Evolutionary conservation across 495 filamentous ascomycete species (phyloP).

Genomic region (Lasiosphaeria miniovina): DNA sequence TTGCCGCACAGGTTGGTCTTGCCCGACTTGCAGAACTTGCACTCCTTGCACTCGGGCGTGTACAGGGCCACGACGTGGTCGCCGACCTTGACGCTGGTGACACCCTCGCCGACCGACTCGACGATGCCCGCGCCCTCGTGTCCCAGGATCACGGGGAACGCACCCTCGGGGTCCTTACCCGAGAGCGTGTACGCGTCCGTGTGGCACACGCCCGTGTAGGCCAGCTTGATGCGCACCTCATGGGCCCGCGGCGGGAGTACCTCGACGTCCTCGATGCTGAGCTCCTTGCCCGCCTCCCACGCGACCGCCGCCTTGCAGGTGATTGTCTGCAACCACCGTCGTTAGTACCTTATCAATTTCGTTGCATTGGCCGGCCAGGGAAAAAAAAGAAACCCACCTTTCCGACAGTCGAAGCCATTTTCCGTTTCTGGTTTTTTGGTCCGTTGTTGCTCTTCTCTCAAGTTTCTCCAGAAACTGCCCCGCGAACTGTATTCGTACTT

Average conservation of each 20-base stretch:
- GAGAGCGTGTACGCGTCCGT: conserved; percentile 99
- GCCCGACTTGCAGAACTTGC: conserved; percentile 99
- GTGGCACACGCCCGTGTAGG: conserved; percentile 97
- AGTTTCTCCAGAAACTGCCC: neutral
- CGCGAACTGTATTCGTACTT: neutral
- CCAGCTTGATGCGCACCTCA: conserved; percentile 94
- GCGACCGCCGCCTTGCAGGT: conserved; percentile 84
- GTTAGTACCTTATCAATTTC: neutral
- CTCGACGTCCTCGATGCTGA: conserved; percentile 88
- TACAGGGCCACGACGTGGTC: conserved; percentile 86
- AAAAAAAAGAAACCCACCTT: conserved; percentile 33
- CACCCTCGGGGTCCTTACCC: conserved; percentile 96
- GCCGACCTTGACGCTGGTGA: conserved; percentile 87
- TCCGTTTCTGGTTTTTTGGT: conserved; percentile 8
- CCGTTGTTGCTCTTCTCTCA: neutral
- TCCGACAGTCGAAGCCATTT: conserved; percentile 48
- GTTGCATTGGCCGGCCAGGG: neutral
- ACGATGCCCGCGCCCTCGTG: conserved; percentile 97
- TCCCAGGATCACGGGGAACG: conserved; percentile 93
- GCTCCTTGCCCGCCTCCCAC: conserved; percentile 89
- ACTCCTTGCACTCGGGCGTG: conserved; percentile 94
- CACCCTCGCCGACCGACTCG: conserved; percentile 94
- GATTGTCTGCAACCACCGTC: conserved; percentile 38
- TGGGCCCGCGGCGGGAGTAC: conserved; percentile 87
- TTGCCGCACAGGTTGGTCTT: conserved; percentile 99